A percentile compares a stretch with the other conserved stretches of the same genome.
Conservation (phyloP, 2,329 filamentous ascomycete genomes). For the Niveomyces coronatus region DNA sequence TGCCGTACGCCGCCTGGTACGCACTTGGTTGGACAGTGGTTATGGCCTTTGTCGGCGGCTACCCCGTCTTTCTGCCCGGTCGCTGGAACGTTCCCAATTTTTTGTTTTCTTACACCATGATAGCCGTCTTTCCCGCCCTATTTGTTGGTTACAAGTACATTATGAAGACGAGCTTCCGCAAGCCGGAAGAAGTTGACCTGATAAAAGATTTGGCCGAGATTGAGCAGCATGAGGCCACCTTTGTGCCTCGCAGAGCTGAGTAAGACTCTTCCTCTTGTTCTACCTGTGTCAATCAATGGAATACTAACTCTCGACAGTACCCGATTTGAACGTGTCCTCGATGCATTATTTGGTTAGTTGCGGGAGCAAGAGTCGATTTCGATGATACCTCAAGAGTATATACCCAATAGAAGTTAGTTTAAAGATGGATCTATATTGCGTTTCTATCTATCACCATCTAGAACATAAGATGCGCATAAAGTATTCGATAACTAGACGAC, state of each 20-base stretch:
- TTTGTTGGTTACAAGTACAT: constrained; percentile 63
- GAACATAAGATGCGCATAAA: too few species aligned
- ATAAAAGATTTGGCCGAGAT: constrained; percentile 52
- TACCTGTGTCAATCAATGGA: neutral
- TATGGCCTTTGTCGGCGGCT: constrained; percentile 68
- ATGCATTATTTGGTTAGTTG: constrained; percentile 13
- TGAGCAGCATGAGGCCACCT: constrained; percentile 56
- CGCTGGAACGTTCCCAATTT: constrained; percentile 62
- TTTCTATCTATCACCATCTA: neutral
- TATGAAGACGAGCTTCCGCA: constrained; percentile 49
- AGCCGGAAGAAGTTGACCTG: constrained; percentile 52
- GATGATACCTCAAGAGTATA: neutral
- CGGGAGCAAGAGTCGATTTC: neutral
- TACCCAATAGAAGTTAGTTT: neutral
- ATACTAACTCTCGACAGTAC: constrained; percentile 3
- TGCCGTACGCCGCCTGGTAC: constrained; percentile 64
- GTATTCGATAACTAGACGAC: too few species aligned
- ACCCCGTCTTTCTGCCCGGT: constrained; percentile 61
- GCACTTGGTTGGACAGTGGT: constrained; percentile 51
- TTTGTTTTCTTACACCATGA: constrained; percentile 68
- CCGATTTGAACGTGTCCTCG: constrained; percentile 14
- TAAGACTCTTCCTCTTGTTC: constrained; percentile 20
- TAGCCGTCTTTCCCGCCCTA: constrained; percentile 58
- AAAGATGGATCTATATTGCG: neutral
- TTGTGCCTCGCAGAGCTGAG: constrained; percentile 42